These are phyloP conservation scores for Prunus armeniaca DNA, from an alignment of 306 rosid genomes.

Conservation along the genomic window DNA sequence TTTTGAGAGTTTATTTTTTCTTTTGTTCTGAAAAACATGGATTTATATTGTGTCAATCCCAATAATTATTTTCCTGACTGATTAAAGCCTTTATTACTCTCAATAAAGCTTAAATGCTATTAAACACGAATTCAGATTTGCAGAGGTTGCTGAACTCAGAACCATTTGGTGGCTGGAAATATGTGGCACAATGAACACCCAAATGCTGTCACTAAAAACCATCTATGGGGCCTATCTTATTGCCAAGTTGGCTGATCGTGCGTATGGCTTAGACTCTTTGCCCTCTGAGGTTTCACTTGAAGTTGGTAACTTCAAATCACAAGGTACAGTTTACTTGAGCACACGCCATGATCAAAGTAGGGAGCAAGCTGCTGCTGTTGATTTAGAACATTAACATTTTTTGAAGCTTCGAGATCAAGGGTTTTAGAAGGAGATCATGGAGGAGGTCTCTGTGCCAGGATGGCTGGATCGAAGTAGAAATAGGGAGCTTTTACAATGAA, in stretches of 20 bases:
- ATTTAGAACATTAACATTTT: not conserved
- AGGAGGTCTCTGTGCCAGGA: too few species aligned
- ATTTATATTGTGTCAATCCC: too few species aligned
- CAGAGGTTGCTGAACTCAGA: constrained; percentile 60
- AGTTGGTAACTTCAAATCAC: constrained; percentile 34
- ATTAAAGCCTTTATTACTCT: not conserved
- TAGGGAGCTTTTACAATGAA: too few species aligned
- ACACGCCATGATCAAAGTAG: not conserved
- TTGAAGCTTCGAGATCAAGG: too few species aligned
- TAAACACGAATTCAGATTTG: constrained; percentile 39
- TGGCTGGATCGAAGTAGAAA: too few species aligned
- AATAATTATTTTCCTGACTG: not conserved
- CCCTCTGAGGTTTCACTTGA: constrained; percentile 57
- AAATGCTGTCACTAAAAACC: constrained; percentile 48
- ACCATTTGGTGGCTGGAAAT: constrained; percentile 76
- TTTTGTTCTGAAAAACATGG: too few species aligned
- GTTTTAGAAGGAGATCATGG: too few species aligned
- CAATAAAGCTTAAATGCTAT: not conserved
- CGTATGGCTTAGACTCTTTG: constrained; percentile 44
- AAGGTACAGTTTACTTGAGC: constrained; percentile 30
- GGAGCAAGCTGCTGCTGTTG: not conserved
- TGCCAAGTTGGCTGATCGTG: too few species aligned
- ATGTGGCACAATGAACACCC: constrained; percentile 33
- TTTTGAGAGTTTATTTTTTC: not conserved
- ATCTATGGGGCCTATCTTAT: constrained; percentile 31